Base-by-base conservation (phyloP, 1,284 basidiomycete species). In the Bjerkandera adusta region DNA sequence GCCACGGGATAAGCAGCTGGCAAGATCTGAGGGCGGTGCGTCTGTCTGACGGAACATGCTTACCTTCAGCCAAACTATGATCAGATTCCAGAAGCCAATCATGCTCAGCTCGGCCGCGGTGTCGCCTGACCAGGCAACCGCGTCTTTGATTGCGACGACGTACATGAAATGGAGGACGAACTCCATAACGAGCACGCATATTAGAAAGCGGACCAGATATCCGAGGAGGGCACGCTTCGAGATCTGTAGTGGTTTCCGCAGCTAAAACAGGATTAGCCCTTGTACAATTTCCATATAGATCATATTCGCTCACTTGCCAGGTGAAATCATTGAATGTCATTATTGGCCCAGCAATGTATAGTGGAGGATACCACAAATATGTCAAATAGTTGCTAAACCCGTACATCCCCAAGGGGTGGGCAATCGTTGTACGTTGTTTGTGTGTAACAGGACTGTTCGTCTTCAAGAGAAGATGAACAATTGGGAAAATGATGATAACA, bases 41-140 rank as follows among this genome's bases (percentile, higher is more conserved):
- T 8, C 27, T 8, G 27, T 30, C 8, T 30, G 27, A n/a, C n/a
- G 8, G n/a, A 8, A 8, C 18, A 6, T 5, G 54, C 72, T 15
- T 57, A 92, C 93, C 79, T 99, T 99, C 12, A 98, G 72, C 96
- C 97, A 99, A 0, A 98, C 92, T 34, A 97, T 76, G 36, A 97
- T 88, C 47, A 98, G 74, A 64, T 97, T 98, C 97, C 96, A 99
- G 61, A 97, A 95, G 0, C 96, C 94, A 36, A 98, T 83, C 88
- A 98, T 90, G 57, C 83, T 83, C 18, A 99, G 77, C 62, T 98
- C 79, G 10, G 87, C 80, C 0, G 93, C 85, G 0, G 82, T 79
- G 57, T 85, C 77, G 1, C 85, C 89, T 0, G 65, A 57, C 87
- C 86, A 90, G 1, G 89, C 88, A 35, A 79, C 79, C 0, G 81